A percentile compares a stretch with the other conserved stretches of the same genome.
Evolutionary conservation across 345 rosid species (phyloP).

Genomic region (Camelina laxa): DNA sequence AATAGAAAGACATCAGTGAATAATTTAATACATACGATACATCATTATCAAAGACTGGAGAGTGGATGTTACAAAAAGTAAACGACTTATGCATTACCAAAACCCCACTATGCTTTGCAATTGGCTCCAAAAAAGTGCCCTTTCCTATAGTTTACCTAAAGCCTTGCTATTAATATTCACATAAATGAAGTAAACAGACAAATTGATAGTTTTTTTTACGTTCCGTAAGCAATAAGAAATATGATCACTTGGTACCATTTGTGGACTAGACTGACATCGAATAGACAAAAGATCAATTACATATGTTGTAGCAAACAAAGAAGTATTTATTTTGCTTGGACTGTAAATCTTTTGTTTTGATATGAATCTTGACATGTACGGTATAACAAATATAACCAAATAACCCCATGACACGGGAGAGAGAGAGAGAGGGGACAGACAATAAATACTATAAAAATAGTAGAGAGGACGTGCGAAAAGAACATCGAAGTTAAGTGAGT

Average conservation of each 20-base stretch:
- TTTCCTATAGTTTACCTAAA: not conserved
- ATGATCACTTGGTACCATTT: not conserved
- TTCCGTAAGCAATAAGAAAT: not conserved
- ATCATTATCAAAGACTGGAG: constrained; percentile 14
- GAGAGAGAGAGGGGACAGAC: not conserved
- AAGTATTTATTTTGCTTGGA: no score
- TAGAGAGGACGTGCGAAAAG: constrained; percentile 18
- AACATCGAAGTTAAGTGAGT: constrained; percentile 16
- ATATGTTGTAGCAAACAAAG: not conserved
- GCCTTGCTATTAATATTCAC: not conserved
- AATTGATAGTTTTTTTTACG: not conserved
- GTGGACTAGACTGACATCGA: not conserved
- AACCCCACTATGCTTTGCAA: not conserved
- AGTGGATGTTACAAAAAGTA: not conserved
- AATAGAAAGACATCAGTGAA: constrained; percentile 11
- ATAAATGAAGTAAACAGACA: constrained; percentile 4
- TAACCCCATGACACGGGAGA: not conserved
- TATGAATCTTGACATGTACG: not conserved
- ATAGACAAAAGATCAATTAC: not conserved
- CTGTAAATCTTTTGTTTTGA: no score
- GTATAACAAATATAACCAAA: not conserved
- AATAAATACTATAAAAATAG: constrained; percentile 13
- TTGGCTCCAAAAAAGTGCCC: not conserved
- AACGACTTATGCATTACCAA: not conserved
- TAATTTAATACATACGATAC: not conserved